Conservation (phyloP, 306 rosid genomes). For the Vigna trinervia region DNA sequence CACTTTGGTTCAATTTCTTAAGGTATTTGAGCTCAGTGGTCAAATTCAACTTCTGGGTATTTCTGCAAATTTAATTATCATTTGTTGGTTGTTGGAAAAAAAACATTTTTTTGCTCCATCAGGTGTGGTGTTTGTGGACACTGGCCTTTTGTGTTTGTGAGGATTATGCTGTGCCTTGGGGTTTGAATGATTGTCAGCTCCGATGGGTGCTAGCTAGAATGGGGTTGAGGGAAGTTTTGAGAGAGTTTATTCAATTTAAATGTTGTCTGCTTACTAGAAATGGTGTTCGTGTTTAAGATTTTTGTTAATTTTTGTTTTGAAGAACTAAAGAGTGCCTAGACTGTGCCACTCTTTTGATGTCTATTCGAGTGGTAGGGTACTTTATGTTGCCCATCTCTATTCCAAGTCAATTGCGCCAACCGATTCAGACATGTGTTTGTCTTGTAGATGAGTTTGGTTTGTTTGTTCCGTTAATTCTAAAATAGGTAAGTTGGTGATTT, state of each 20-base stretch:
- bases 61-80: constrained; percentile 28
- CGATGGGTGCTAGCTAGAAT: constrained; percentile 31
- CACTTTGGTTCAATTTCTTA: constrained; percentile 32
- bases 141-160: constrained; percentile 27
- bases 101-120: background rate
- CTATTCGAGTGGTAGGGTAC: constrained; percentile 31
- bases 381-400: constrained; percentile 14
- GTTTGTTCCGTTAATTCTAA: constrained; percentile 15
- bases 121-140: constrained; percentile 20
- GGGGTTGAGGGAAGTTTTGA: constrained; percentile 38
- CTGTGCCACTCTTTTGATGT: constrained; percentile 37
- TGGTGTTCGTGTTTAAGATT: constrained; percentile 21
- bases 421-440: constrained; percentile 15
- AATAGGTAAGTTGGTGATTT: constrained; percentile 8
- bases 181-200: constrained; percentile 42
- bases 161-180: constrained; percentile 28
- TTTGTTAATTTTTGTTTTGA: constrained; percentile 38
- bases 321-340: constrained; percentile 25
- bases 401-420: constrained; percentile 31
- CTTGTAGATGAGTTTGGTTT: constrained; percentile 23
- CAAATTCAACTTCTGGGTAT: constrained; percentile 42
- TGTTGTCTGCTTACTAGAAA: constrained; percentile 34
- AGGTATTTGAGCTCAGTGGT: constrained; percentile 50
- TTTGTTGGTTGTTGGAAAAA: constrained; percentile 30
- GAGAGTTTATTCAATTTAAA: constrained; percentile 29